Conservation (phyloP, 805 yeast species). For the Nakazawaea wyomingensis region DNA sequence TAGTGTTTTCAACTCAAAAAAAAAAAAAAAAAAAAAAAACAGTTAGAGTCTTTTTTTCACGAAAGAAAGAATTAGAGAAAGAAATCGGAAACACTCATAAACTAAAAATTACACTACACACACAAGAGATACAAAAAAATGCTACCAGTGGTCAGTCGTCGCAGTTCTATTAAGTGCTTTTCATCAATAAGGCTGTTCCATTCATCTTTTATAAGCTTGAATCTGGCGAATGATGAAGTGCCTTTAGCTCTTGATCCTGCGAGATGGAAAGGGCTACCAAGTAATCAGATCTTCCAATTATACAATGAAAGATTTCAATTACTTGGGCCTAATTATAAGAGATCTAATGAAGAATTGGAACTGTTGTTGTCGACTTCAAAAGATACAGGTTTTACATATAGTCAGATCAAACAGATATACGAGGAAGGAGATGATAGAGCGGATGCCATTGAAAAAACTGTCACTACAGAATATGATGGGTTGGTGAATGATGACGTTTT, state of each 20-base stretch:
- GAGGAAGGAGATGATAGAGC: slow-evolving; percentile 37
- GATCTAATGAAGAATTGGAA: slow-evolving; percentile 46
- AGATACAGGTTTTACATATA: slow-evolving; percentile 29
- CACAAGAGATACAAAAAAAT: not conserved
- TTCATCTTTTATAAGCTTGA: not conserved
- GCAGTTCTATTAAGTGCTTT: not conserved
- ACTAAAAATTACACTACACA: too few relatives aligned
- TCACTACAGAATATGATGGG: slow-evolving; percentile 28
- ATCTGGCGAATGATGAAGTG: not conserved
- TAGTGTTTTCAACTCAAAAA: too few relatives aligned
- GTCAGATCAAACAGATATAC: slow-evolving; percentile 30
- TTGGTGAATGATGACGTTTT: slow-evolving; percentile 32
- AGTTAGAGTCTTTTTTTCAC: too few relatives aligned
- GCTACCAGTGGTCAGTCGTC: not conserved
- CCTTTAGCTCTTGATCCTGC: slow-evolving; percentile 54
- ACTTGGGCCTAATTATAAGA: slow-evolving; percentile 47
- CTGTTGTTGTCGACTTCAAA: slow-evolving; percentile 48
- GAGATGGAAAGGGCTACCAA: slow-evolving; percentile 65
- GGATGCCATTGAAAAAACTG: slow-evolving; percentile 30
- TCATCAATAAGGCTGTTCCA: not conserved
- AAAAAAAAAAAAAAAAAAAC: too few relatives aligned
- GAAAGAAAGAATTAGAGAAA: too few relatives aligned
- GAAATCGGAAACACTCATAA: too few relatives aligned
- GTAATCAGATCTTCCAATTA: slow-evolving; percentile 55
- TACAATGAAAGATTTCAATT: slow-evolving; percentile 53